These are phyloP conservation scores for Raffaelea albimanens DNA, from an alignment of 2,329 filamentous ascomycete species.

Conservation along the genomic window DNA sequence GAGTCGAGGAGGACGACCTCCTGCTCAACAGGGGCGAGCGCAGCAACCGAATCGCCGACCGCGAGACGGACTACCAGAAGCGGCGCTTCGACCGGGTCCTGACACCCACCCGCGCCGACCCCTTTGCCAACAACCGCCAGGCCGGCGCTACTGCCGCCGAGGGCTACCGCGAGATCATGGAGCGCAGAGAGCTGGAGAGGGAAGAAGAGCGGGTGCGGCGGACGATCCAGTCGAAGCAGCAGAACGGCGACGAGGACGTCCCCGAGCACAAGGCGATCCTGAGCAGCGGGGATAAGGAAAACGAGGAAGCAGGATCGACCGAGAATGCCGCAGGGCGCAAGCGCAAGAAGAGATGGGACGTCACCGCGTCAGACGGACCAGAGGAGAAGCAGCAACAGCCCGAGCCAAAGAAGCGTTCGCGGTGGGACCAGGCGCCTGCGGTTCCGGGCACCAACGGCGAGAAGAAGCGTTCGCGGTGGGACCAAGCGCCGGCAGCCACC, in stretches of 20 bases:
- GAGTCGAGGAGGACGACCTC: constrained; percentile 86
- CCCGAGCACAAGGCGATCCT: constrained; percentile 65
- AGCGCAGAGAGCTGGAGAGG: constrained; percentile 77
- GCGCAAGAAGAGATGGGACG: constrained; percentile 94
- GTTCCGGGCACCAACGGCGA: constrained; percentile 45
- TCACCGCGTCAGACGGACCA: constrained; percentile 44
- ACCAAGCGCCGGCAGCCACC: constrained; percentile 70
- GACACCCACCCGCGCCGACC: constrained; percentile 77
- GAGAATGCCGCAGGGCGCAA: constrained; percentile 58
- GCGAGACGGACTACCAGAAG: constrained; percentile 97
- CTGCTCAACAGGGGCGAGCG: constrained; percentile 75
- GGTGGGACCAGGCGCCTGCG: constrained; percentile 79
- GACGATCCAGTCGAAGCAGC: constrained; percentile 65
- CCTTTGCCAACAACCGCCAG: constrained; percentile 69
- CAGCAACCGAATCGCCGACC: constrained; percentile 80
- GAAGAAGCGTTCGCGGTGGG: constrained; percentile 82
- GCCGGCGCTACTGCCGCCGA: constrained; percentile 64
- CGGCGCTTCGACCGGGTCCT: constrained; percentile 81
- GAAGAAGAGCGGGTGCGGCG: constrained; percentile 83
- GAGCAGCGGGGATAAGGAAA: constrained; percentile 63
- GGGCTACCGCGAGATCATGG: constrained; percentile 87
- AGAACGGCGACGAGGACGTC: constrained; percentile 54
- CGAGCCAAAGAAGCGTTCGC: constrained; percentile 65
- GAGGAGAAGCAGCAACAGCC: constrained; percentile 27
- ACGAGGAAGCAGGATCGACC: constrained; percentile 58